These are phyloP conservation scores for Ustilago loliicola DNA, from an alignment of 1,284 basidiomycete species.

Conservation along the genomic window DNA sequence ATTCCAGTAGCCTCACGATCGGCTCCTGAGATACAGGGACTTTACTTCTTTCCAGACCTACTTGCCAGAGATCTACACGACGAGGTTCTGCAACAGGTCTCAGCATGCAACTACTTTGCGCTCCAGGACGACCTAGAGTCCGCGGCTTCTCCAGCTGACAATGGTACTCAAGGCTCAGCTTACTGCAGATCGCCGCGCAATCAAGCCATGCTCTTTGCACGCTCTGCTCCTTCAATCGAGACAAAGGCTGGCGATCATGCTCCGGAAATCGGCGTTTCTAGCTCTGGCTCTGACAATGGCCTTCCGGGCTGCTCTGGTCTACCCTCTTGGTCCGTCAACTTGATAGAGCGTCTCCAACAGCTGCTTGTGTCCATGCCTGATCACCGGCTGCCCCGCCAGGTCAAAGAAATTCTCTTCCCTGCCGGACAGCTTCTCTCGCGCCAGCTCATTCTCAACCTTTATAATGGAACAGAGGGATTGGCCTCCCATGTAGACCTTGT, in stretches of 20 bases:
- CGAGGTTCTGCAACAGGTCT: constrained; percentile 26
- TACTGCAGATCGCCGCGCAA: constrained; percentile 24
- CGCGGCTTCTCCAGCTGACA: not conserved
- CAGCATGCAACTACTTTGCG: constrained; percentile 45
- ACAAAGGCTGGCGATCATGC: not conserved
- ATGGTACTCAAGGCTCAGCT: not conserved
- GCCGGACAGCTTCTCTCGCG: constrained; percentile 56
- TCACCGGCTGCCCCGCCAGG: not conserved
- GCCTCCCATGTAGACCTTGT: constrained; percentile 72
- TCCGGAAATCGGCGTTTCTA: not conserved
- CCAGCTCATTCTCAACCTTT: constrained; percentile 72
- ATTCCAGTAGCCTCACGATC: constrained; percentile 20
- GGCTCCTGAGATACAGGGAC: constrained; percentile 25
- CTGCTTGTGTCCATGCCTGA: constrained; percentile 8
- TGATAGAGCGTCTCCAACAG: constrained; percentile 23
- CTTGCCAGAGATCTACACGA: constrained; percentile 29
- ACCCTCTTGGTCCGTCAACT: constrained; percentile 33
- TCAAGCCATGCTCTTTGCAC: constrained; percentile 54
- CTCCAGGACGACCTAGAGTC: constrained; percentile 1
- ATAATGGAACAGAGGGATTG: constrained; percentile 72
- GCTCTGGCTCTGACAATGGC: not conserved
- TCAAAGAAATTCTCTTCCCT: constrained; percentile 35
- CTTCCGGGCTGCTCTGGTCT: constrained; percentile 24
- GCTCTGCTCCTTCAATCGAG: constrained; percentile 7
- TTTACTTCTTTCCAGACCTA: constrained; percentile 44